Evolutionary conservation across 2,329 filamentous ascomycete genomes (phyloP), one percentile per base, ranked within the genome.

Genomic region (Mariannaea sp.): DNA sequence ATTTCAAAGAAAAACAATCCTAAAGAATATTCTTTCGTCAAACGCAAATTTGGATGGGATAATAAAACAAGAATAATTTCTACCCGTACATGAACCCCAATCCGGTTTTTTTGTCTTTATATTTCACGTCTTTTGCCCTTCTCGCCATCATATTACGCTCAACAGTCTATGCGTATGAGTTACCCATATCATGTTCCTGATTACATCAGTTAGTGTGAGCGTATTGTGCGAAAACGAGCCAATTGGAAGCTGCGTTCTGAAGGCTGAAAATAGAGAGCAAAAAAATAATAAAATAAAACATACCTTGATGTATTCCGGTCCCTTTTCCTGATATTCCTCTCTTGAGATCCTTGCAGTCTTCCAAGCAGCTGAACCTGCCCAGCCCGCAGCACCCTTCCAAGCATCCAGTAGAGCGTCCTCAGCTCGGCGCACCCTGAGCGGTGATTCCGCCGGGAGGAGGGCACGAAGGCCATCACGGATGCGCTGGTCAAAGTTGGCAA

Each of bases 311-410:
- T 97, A 97, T 65, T 97, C 93, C 17, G 85, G 80, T 1, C 94
- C 94, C 78, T 96, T 97, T 78, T 99, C 94, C 64, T 84, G 72
- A 74, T 91, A 99, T 73, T 97, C 94, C 61, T 88, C 87, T 65
- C 82, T 85, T 2, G 87, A 89, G 35, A 99, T 82, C 56, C 85
- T 87, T 4, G 85, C 84, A 29, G 76, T 73, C 69, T 80, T 84
- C 74, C 86, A 86, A 16, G 79, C 79, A 26, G 77, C 69, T 1
- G 80, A 79, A 10, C 82, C 79, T 14, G 87, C 89, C 93, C 94
- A 99, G 57, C 83, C 80, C 10, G 94, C 93, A 1, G 94, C 94
- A 7, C 94, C 94, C 71, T 82, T 90, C 94, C 94, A 99, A 3
- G 93, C 90, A 78, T 99, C 94, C 29, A 95, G 76, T 20, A 94